A percentile compares a stretch with the other conserved stretches of the same genome.
phyloP scores from a whole-genome alignment of 2,329 filamentous ascomycete species.

The Xylaria sp. region DNA sequence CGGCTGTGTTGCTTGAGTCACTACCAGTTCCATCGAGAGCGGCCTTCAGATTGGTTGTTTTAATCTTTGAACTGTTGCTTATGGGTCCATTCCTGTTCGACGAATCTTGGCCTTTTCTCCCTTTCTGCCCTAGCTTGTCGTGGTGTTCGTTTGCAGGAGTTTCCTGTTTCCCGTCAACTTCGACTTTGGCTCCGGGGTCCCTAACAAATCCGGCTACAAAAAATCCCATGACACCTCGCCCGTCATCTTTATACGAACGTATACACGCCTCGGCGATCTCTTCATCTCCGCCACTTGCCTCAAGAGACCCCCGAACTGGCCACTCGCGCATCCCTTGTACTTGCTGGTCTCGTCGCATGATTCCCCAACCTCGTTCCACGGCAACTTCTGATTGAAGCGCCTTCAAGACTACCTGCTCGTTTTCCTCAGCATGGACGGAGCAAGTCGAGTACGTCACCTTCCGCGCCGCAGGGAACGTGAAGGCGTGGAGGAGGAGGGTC shows the following conservation, averaged over 20 bases:
- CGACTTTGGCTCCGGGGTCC: slow-evolving; percentile 55
- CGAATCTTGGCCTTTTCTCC: background rate
- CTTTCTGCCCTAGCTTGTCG: slow-evolving; percentile 25
- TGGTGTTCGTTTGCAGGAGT: slow-evolving; percentile 12
- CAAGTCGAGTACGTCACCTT: slow-evolving; percentile 95
- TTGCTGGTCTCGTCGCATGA: slow-evolving; percentile 78
- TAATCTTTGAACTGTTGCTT: background rate
- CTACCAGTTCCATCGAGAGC: background rate
- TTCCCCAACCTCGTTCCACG: slow-evolving; percentile 75
- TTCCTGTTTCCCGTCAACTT: slow-evolving; percentile 40
- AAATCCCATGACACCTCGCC: slow-evolving; percentile 90
- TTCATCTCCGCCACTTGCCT: slow-evolving; percentile 61
- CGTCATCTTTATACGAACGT: slow-evolving; percentile 82
- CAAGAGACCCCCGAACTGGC: slow-evolving; percentile 71
- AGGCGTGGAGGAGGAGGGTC: slow-evolving; percentile 82
- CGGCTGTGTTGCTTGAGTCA: slow-evolving; percentile 29
- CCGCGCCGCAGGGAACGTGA: slow-evolving; percentile 78
- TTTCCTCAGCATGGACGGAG: slow-evolving; percentile 87
- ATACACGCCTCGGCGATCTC: slow-evolving; percentile 79
- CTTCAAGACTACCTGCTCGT: slow-evolving; percentile 83
- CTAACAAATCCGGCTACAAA: slow-evolving; percentile 91
- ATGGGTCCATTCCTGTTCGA: background rate
- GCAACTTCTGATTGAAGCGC: slow-evolving; percentile 77
- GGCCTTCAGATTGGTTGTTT: background rate
- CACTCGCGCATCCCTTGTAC: slow-evolving; percentile 80